phyloP scores from a whole-genome alignment of 768 basidiomycete genomes.

The Leccinum sublutescens region DNA sequence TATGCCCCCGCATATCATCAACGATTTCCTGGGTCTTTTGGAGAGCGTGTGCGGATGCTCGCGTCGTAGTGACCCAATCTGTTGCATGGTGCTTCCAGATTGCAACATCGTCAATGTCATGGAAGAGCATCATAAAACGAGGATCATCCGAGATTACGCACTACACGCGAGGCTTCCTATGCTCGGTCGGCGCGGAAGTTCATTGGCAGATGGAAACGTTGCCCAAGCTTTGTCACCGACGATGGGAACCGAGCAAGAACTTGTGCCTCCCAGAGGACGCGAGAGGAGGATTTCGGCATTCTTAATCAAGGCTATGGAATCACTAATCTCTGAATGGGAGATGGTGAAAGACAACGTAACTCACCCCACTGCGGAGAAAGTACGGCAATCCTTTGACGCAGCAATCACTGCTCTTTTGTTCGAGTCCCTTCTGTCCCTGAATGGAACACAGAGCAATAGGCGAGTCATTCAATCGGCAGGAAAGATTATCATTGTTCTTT shows the following conservation, averaged over 20 bases:
- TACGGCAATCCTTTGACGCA: slow-evolving; percentile 68
- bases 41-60: slow-evolving; percentile 60
- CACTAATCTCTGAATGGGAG: slow-evolving; percentile 50
- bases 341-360: slow-evolving; percentile 30
- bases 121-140: slow-evolving; percentile 54
- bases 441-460: slow-evolving; percentile 60
- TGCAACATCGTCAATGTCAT: slow-evolving; percentile 61
- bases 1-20: slow-evolving; percentile 52
- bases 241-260: slow-evolving; percentile 27
- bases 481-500: slow-evolving; percentile 46
- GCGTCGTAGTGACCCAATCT: slow-evolving; percentile 44
- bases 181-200: slow-evolving; percentile 23
- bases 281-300: slow-evolving; percentile 64
- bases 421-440: slow-evolving; percentile 61
- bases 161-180: slow-evolving; percentile 61
- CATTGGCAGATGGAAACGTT: not conserved
- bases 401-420: slow-evolving; percentile 66
- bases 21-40: slow-evolving; percentile 64
- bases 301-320: slow-evolving; percentile 60
- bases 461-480: slow-evolving; percentile 64
- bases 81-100: slow-evolving; percentile 62
- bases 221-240: slow-evolving; percentile 5
- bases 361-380: slow-evolving; percentile 56
- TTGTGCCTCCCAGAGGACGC: slow-evolving; percentile 49
- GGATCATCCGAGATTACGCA: slow-evolving; percentile 67